These are phyloP conservation scores for Nitzschia putrida DNA, from an alignment of 108 stramenopile genomes.

Conservation along the genomic window DNA sequence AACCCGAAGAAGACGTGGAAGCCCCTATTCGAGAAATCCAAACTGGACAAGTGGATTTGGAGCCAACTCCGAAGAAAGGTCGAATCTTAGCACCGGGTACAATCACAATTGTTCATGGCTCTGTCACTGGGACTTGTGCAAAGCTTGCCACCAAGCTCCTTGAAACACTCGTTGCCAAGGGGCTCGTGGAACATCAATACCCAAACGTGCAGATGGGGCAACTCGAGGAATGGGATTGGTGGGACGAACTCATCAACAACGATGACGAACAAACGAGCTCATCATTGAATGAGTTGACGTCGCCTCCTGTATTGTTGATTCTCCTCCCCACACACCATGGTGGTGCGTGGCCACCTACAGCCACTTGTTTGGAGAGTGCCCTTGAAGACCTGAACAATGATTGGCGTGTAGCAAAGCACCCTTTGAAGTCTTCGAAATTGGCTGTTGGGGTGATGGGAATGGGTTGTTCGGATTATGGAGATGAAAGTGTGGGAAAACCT, in stretches of 20 bases:
- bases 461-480: slow-evolving; percentile 85
- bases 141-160: slow-evolving; percentile 48
- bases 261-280: slow-evolving; percentile 41
- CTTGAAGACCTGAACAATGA: slow-evolving; percentile 71
- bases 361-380: slow-evolving; percentile 45
- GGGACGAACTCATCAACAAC: slow-evolving; percentile 86
- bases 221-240: slow-evolving; percentile 81
- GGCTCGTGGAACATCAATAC: slow-evolving; percentile 18
- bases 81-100: slow-evolving; percentile 46
- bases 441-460: slow-evolving; percentile 68
- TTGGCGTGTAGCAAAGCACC: slow-evolving; percentile 83
- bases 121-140: slow-evolving; percentile 77
- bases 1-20: neutral
- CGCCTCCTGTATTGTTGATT: slow-evolving; percentile 51
- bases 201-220: slow-evolving; percentile 47
- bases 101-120: slow-evolving; percentile 79
- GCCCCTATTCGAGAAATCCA: neutral
- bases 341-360: slow-evolving; percentile 66
- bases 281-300: neutral
- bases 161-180: slow-evolving; percentile 20
- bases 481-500: slow-evolving; percentile 76
- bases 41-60: neutral
- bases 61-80: neutral
- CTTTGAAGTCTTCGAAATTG: slow-evolving; percentile 52
- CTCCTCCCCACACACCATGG: slow-evolving; percentile 78